Conservation (phyloP, 1,284 basidiomycete species). For the Tilletia indica region DNA sequence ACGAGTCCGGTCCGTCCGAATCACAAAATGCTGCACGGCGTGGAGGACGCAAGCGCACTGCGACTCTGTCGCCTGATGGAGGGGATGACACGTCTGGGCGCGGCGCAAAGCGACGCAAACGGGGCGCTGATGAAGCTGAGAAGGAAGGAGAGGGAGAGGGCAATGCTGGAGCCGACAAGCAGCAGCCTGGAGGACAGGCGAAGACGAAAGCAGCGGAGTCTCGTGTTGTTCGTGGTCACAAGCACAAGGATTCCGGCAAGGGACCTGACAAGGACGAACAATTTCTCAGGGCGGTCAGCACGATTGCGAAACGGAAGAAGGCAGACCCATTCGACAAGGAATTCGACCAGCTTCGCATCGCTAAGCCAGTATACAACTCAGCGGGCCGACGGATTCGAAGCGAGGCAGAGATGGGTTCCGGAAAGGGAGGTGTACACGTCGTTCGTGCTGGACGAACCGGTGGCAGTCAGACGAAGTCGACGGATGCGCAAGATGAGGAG, state of each 20-base stretch:
- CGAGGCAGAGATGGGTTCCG: not conserved
- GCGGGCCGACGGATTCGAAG: not conserved
- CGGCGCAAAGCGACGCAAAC: not conserved
- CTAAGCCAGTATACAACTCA: constrained; percentile 1
- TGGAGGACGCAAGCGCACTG: not conserved
- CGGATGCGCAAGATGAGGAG: constrained; percentile 21
- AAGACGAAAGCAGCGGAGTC: not conserved
- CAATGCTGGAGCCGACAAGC: not conserved
- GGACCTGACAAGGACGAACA: constrained; percentile 34
- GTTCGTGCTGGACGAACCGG: not conserved
- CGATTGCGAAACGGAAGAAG: constrained; percentile 32
- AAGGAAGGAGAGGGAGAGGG: not conserved
- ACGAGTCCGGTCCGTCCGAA: not conserved
- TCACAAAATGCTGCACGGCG: not conserved
- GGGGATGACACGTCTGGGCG: not conserved
- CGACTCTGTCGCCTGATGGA: not conserved
- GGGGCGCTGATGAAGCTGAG: not conserved
- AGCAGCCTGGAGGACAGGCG: not conserved
- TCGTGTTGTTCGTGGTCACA: not conserved
- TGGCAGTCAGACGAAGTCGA: constrained; percentile 11
- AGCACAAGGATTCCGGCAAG: constrained; percentile 18
- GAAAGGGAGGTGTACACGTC: not conserved
- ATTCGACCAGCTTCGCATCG: constrained; percentile 38
- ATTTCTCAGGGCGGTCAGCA: constrained; percentile 42
- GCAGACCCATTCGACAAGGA: constrained; percentile 46